Evolutionary conservation across 768 basidiomycete species (phyloP).

Genomic region (Leccinum disarticulatum): DNA sequence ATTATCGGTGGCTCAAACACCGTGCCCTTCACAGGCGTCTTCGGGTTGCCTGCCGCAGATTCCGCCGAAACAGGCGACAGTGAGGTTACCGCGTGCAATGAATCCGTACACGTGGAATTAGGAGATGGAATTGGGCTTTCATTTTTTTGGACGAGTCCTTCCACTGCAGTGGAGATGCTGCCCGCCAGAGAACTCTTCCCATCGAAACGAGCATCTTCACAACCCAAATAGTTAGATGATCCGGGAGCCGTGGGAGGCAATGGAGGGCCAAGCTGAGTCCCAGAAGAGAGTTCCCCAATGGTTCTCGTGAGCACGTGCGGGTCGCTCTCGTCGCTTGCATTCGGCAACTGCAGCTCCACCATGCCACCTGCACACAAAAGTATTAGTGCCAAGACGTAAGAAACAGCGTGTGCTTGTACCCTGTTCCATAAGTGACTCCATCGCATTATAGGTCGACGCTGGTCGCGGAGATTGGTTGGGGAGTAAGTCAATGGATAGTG

Average conservation of each 20-base stretch:
- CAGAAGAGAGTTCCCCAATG: constrained; percentile 42
- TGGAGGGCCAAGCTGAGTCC: constrained; percentile 31
- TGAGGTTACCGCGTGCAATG: background rate
- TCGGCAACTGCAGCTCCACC: constrained; percentile 53
- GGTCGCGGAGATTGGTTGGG: constrained; percentile 13
- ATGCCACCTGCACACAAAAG: constrained; percentile 44
- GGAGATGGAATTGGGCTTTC: constrained; percentile 3
- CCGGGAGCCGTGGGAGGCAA: constrained; percentile 13
- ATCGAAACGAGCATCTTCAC: background rate
- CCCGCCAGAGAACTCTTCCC: constrained; percentile 2
- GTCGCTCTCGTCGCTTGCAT: constrained; percentile 31
- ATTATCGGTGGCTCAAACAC: constrained; percentile 52
- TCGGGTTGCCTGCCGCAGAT: constrained; percentile 11
- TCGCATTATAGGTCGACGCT: constrained; percentile 36
- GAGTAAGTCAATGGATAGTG: constrained; percentile 27
- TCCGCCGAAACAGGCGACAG: constrained; percentile 6
- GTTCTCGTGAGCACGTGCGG: constrained; percentile 41
- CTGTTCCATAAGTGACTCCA: constrained; percentile 70
- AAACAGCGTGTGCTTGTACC: constrained; percentile 31
- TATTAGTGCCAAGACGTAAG: background rate
- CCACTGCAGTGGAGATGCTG: constrained; percentile 4
- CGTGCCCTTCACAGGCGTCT: constrained; percentile 12
- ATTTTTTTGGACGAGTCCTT: background rate
- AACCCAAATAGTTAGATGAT: background rate
- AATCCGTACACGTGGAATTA: constrained; percentile 4